A percentile compares a stretch with the other conserved stretches of the same genome.
Evolutionary conservation across 2,329 filamentous ascomycete species (phyloP).

Genomic region (Thyridium curvatum): DNA sequence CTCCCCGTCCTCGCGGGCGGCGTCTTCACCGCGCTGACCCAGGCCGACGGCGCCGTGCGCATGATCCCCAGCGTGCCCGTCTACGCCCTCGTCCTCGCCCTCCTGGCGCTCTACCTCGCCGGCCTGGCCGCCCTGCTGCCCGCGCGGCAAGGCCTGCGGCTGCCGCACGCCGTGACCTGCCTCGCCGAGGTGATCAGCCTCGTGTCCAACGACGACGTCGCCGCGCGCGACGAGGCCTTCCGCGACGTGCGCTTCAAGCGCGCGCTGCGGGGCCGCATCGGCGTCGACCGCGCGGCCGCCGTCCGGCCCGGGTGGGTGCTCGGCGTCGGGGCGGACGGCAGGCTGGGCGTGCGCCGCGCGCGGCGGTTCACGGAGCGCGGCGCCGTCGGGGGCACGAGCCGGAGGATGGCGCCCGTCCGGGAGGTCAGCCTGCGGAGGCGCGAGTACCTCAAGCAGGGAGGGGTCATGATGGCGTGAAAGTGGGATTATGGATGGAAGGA

Average conservation of each 20-base stretch:
- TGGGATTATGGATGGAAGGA: too few species aligned
- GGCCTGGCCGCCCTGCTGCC: constrained; percentile 52
- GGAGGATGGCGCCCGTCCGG: constrained; percentile 16
- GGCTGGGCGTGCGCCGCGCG: constrained; percentile 37
- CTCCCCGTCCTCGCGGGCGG: constrained; percentile 65
- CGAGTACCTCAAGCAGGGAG: too few species aligned
- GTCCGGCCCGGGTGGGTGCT: constrained; percentile 49
- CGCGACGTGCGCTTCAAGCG: constrained; percentile 55
- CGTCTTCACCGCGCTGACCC: constrained; percentile 67
- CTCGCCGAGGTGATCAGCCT: constrained; percentile 75
- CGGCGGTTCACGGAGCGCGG: constrained; percentile 36
- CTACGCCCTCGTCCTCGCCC: constrained; percentile 65
- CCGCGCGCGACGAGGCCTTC: constrained; percentile 64
- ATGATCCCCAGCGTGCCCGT: constrained; percentile 71
- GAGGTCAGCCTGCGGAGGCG: constrained; percentile 6
- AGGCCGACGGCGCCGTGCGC: constrained; percentile 39
- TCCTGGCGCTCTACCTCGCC: constrained; percentile 65
- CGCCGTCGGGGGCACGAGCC: constrained; percentile 15
- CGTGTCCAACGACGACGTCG: constrained; percentile 64
- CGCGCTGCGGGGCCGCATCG: constrained; percentile 64
- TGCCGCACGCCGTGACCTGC: constrained; percentile 68
- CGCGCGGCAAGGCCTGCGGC: constrained; percentile 54
- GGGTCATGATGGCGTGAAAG: too few species aligned
- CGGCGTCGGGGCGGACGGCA: constrained; percentile 32
- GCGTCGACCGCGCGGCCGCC: constrained; percentile 39